phyloP scores from a whole-genome alignment of 306 rosid species.

The Astragalus membranaceus region DNA sequence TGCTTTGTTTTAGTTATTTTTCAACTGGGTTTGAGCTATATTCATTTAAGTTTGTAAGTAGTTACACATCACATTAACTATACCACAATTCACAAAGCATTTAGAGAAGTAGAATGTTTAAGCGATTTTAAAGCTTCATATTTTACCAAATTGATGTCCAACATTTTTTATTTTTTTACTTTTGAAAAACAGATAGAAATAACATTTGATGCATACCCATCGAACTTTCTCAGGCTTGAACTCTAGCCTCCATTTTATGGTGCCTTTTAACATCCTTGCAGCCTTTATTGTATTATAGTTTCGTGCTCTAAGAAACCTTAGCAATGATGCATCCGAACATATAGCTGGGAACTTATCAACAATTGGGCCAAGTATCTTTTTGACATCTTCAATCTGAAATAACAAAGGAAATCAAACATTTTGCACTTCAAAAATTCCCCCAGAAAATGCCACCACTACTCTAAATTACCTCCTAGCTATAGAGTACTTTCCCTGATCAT shows the following conservation, averaged over 20 bases:
- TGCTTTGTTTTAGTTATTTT: neutral
- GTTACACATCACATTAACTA: neutral
- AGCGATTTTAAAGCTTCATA: neutral
- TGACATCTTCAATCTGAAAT: slow-evolving; percentile 53
- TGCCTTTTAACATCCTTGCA: slow-evolving; percentile 53
- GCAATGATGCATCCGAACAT: slow-evolving; percentile 51
- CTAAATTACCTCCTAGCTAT: neutral
- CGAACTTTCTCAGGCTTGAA: slow-evolving; percentile 66
- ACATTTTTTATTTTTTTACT: neutral
- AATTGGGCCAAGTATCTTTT: slow-evolving; percentile 59
- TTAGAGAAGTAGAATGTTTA: neutral
- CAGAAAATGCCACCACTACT: neutral
- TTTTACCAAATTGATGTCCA: neutral
- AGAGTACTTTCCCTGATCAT: neutral
- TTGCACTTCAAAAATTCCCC: neutral
- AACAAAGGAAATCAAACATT: neutral
- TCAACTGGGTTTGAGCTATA: neutral
- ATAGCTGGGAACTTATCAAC: slow-evolving; percentile 41
- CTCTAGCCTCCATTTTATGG: slow-evolving; percentile 68
- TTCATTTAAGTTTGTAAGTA: too few relatives aligned
- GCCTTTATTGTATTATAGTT: slow-evolving; percentile 61
- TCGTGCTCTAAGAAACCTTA: slow-evolving; percentile 64
- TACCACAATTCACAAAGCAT: neutral
- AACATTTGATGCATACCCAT: slow-evolving; percentile 45
- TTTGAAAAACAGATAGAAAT: neutral